Conservation (phyloP, 768 basidiomycete genomes). For the Boletus vermiculosoides region DNA sequence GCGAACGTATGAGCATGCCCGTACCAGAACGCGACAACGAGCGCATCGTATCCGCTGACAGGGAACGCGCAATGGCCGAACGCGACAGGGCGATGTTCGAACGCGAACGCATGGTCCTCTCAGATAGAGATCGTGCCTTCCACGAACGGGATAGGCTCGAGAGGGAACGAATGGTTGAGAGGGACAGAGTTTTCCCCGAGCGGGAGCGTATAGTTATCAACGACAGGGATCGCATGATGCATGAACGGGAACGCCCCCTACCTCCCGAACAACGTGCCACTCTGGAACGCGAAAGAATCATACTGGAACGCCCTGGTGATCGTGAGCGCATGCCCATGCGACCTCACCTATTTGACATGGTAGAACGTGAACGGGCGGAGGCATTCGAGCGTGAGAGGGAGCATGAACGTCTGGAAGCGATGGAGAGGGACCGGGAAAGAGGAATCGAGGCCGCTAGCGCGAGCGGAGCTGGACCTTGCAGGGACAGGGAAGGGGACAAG, state of each 20-base stretch:
- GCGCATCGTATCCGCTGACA: constrained; percentile 16
- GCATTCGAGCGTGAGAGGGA: constrained; percentile 37
- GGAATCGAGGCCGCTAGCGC: constrained; percentile 18
- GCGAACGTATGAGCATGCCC: constrained; percentile 22
- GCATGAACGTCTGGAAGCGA: constrained; percentile 28
- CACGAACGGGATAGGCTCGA: constrained; percentile 25
- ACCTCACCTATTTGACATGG: constrained; percentile 17
- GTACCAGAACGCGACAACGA: constrained; percentile 25
- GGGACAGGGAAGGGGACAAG: constrained; percentile 27
- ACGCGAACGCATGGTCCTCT: constrained; percentile 20
- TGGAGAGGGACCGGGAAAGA: constrained; percentile 32
- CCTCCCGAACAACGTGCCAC: constrained; percentile 18
- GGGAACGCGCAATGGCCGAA: constrained; percentile 24
- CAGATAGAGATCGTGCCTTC: constrained; percentile 23
- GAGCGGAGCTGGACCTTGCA: constrained; percentile 8
- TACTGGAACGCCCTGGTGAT: constrained; percentile 24
- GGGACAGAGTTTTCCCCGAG: constrained; percentile 21
- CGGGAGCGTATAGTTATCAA: constrained; percentile 25
- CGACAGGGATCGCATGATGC: constrained; percentile 26
- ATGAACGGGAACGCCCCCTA: constrained; percentile 22
- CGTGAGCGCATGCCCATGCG: constrained; percentile 26
- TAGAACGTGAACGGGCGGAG: constrained; percentile 29
- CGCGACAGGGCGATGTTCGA: constrained; percentile 25
- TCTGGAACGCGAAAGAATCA: constrained; percentile 24
- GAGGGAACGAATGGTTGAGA: constrained; percentile 23